Evolutionary conservation across 1,139 yeast species (phyloP).

Genomic region (Kluyveromyces sp.): DNA sequence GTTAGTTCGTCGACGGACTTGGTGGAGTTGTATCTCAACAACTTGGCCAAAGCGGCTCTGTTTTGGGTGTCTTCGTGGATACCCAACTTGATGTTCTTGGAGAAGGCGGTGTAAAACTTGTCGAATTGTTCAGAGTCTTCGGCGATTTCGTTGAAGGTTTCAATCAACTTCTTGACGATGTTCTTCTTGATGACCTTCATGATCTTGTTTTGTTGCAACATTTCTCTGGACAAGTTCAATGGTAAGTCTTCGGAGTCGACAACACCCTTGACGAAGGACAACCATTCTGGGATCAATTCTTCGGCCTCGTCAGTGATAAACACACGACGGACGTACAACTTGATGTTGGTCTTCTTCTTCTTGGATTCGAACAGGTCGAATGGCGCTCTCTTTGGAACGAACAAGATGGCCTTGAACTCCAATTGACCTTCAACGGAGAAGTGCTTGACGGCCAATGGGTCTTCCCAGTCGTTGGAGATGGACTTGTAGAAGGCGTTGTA

Average conservation of each 20-base stretch:
- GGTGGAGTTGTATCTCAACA: slow-evolving; percentile 95
- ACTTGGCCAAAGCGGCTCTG: slow-evolving; percentile 91
- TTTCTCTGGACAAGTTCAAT: slow-evolving; percentile 99
- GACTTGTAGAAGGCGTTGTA: slow-evolving; percentile 99
- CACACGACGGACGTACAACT: slow-evolving; percentile 98
- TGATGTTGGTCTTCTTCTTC: slow-evolving; percentile 99
- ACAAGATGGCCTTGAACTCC: slow-evolving; percentile 96
- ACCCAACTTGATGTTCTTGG: slow-evolving; percentile 98
- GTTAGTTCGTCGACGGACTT: slow-evolving; percentile 91
- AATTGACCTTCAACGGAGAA: slow-evolving; percentile 99
- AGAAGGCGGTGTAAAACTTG: slow-evolving; percentile 96
- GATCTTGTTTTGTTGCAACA: slow-evolving; percentile 99
- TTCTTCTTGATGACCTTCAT: slow-evolving; percentile 99
- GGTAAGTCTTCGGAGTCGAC: slow-evolving; percentile 99
- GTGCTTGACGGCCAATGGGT: slow-evolving; percentile 98
- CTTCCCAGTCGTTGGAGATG: slow-evolving; percentile 99
- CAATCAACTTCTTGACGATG: slow-evolving; percentile 96
- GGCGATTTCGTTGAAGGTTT: slow-evolving; percentile 97
- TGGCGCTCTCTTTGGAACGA: slow-evolving; percentile 99
- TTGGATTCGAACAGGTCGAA: slow-evolving; percentile 93
- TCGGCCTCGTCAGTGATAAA: slow-evolving; percentile 99
- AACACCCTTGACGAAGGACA: slow-evolving; percentile 95
- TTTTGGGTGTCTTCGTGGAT: slow-evolving; percentile 98
- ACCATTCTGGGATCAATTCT: slow-evolving; percentile 99
- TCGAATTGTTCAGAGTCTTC: slow-evolving; percentile 98